phyloP scores from a whole-genome alignment of 2,329 filamentous ascomycete species.

The Trichophaea hybrida region DNA sequence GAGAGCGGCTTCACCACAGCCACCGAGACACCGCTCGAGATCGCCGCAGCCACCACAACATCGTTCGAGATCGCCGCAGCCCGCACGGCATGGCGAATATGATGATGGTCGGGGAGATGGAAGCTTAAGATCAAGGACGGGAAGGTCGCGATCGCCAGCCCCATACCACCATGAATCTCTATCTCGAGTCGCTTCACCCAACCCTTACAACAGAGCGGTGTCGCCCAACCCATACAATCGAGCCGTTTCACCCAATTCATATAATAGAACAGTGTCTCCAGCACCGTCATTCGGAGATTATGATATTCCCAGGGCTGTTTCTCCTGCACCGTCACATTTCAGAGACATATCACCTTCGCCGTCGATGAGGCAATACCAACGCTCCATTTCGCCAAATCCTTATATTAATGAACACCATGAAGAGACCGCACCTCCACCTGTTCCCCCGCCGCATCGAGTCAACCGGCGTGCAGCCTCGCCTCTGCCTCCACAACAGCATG shows the following conservation, averaged over 20 bases:
- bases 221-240: constrained; percentile 10
- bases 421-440: constrained; percentile 7
- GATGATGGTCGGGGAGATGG: constrained; percentile 8
- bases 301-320: neutral
- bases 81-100: constrained; percentile 28
- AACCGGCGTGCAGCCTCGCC: constrained; percentile 10
- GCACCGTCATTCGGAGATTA: constrained; percentile 4
- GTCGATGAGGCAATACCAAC: neutral
- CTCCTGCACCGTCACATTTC: constrained; percentile 2
- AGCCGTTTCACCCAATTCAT: constrained; percentile 18
- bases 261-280: constrained; percentile 15
- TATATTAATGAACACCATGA: neutral
- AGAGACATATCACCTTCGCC: neutral
- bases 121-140: constrained; percentile 5
- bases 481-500: constrained; percentile 22
- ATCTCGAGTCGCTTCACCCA: constrained; percentile 30
- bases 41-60: constrained; percentile 25
- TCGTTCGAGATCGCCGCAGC: constrained; percentile 16
- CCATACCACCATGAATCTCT: constrained; percentile 26
- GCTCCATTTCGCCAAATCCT: constrained; percentile 3
- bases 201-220: constrained; percentile 19
- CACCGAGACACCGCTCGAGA: too few species aligned
- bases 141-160: constrained; percentile 22
- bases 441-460: constrained; percentile 17
- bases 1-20: neutral